Base-by-base conservation (phyloP, 225 moss, liverwort and hornwort species). In the Bryoerythrophyllum caledonicum region DNA sequence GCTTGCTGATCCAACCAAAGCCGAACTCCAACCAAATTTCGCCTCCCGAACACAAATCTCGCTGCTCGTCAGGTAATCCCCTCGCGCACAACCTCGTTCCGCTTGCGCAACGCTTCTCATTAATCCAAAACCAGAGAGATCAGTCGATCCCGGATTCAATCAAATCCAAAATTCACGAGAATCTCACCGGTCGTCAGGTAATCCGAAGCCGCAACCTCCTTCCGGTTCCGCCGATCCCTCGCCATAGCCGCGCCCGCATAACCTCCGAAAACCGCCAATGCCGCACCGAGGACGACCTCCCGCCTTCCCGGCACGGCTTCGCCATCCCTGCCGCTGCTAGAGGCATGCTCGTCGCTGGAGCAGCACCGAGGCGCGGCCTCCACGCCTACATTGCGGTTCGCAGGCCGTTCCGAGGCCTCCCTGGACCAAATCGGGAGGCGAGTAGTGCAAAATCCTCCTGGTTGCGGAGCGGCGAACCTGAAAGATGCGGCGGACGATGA, bases 191-290 rank as follows among this genome's bases (percentile, higher is more conserved):
- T 87, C 49, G 87, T 90, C 27, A 76, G 53, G 67, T 87, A 90
- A 76, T 87, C 87, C 57, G 70, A 81, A 1, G 77, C 60, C 40
- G 79, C 34, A 10, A 90, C 73, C 68, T 78, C 79, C 81, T 81
- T 90, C 74, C 53, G 80, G 61, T 80, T 84, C 58, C 87, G 71
- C 57, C 90, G 82, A 81, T 82, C 85, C 69, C 90, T 78, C 34
- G 90, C 90, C 51, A 71, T 2, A 16, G 90, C 90, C 68, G 71
- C 80, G 16, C 75, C 82, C 20, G 30, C 68, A 23, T 1, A 55
- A 19, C 60, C 55, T 21, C 43, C 68, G 49, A 82, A 41, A 19
- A 80, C 11, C 23, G 68, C 75, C 56, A 82, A 38, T 25, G 53
- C 26, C 19, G 65, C 35, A 49, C 37, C 21, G 48, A 85, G 63